A percentile compares a stretch with the other conserved stretches of the same genome.
These are phyloP conservation scores for Linderniella brevidens DNA, from an alignment of 257 asterid genomes.

Conservation along the genomic window DNA sequence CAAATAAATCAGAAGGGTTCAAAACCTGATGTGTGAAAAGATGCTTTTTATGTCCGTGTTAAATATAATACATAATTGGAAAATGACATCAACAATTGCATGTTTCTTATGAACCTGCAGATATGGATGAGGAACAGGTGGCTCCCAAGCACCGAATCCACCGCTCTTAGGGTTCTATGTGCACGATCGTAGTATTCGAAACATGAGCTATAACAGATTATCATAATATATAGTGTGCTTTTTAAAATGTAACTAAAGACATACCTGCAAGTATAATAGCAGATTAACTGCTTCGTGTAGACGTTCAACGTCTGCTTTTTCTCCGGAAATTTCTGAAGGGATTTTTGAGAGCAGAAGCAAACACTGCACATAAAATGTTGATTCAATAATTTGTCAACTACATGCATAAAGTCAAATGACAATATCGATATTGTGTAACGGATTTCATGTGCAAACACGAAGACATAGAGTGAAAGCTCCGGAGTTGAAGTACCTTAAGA, in stretches of 20 bases:
- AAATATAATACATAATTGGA: too few species aligned
- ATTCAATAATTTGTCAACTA: too few species aligned
- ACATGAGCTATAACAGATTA: background rate
- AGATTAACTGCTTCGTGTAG: slow-evolving; percentile 19
- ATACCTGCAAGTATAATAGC: slow-evolving; percentile 18
- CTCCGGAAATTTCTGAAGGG: slow-evolving; percentile 20
- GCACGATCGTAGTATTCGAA: background rate
- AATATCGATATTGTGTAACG: too few species aligned
- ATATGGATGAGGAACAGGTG: slow-evolving; percentile 51
- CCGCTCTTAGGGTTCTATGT: slow-evolving; percentile 32
- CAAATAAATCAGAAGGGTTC: slow-evolving; percentile 71
- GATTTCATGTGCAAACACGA: too few species aligned
- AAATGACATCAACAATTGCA: too few species aligned
- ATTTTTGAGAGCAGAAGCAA: slow-evolving; percentile 37
- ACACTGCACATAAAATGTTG: slow-evolving; percentile 20
- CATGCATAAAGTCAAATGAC: too few species aligned
- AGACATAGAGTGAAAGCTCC: too few species aligned
- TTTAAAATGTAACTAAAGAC: background rate
- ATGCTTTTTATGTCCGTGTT: too few species aligned
- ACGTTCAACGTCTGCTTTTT: slow-evolving; percentile 14
- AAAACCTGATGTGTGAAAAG: slow-evolving; percentile 17
- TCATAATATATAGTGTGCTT: too few species aligned
- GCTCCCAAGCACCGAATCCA: slow-evolving; percentile 47
- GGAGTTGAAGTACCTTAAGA: slow-evolving; percentile 25
- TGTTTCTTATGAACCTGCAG: slow-evolving; percentile 21